Conservation (phyloP, 768 basidiomycete genomes). For the Amanita inopinata region DNA sequence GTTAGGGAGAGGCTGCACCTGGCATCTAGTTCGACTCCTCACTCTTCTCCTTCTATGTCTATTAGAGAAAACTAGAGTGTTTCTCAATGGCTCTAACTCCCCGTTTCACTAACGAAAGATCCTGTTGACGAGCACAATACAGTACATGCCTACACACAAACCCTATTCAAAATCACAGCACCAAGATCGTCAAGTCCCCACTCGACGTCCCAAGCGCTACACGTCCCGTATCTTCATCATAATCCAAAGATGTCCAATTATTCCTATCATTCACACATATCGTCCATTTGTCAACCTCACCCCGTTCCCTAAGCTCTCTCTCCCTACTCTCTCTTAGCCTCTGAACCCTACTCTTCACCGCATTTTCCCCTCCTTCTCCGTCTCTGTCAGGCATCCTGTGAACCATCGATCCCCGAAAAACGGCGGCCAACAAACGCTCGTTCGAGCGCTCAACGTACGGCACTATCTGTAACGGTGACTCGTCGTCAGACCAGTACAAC, state of each 20-base stretch:
- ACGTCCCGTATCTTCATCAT: constrained; percentile 47
- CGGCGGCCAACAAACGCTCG: constrained; percentile 1
- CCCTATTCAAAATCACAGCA: constrained; percentile 23
- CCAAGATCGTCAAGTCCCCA: constrained; percentile 35
- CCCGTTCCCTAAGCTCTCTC: background rate
- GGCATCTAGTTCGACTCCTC: too few species aligned
- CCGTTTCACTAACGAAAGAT: too few species aligned
- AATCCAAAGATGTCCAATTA: constrained; percentile 52
- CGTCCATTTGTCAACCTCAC: constrained; percentile 20
- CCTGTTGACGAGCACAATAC: too few species aligned
- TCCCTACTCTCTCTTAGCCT: background rate
- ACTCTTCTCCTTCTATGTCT: too few species aligned
- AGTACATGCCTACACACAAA: too few species aligned
- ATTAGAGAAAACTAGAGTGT: too few species aligned
- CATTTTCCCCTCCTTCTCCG: too few species aligned
- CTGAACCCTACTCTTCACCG: constrained; percentile 6
- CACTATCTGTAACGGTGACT: constrained; percentile 15
- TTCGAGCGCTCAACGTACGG: constrained; percentile 3
- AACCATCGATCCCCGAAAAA: constrained; percentile 4
- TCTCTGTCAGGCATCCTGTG: too few species aligned
- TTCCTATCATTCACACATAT: constrained; percentile 23
- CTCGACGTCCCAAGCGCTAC: constrained; percentile 42
- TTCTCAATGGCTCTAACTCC: too few species aligned
- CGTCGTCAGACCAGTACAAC: constrained; percentile 18
- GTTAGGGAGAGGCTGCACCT: too few species aligned